Conservation (phyloP, 495 filamentous ascomycete species). For the Penicillium argentinense region DNA sequence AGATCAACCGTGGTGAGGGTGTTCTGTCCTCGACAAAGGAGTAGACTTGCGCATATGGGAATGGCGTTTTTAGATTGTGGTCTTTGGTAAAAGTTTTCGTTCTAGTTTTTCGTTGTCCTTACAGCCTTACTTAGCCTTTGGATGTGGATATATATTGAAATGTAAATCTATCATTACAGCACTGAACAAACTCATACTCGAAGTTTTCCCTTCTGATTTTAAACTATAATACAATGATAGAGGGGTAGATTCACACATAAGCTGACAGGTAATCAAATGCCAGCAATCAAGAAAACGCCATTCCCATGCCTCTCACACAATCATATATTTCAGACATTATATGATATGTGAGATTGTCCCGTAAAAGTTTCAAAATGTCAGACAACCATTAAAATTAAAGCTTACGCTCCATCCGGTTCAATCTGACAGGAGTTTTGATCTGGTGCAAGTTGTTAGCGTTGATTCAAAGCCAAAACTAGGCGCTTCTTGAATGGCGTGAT, state of each 20-base stretch:
- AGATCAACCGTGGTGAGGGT: slow-evolving; percentile 73
- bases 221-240: slow-evolving; percentile 35
- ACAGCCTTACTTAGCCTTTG: slow-evolving; percentile 5
- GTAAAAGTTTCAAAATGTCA: slow-evolving; percentile 15
- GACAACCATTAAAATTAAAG: slow-evolving; percentile 34
- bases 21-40: slow-evolving; percentile 40
- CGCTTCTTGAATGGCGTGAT: too few species aligned
- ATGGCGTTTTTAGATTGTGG: slow-evolving; percentile 34
- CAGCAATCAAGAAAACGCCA: slow-evolving; percentile 41
- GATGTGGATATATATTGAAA: slow-evolving; percentile 5
- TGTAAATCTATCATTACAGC: slow-evolving; percentile 5
- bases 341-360: slow-evolving; percentile 27
- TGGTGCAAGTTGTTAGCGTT: slow-evolving; percentile 27
- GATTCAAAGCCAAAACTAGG: not conserved
- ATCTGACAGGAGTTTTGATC: slow-evolving; percentile 71
- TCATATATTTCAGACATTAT: too few species aligned
- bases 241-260: slow-evolving; percentile 20
- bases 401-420: slow-evolving; percentile 76
- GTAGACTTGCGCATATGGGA: slow-evolving; percentile 34
- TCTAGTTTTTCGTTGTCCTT: slow-evolving; percentile 14
- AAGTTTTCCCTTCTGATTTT: slow-evolving; percentile 4
- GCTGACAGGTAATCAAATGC: slow-evolving; percentile 19
- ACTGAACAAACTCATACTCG: too few species aligned
- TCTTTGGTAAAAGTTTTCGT: slow-evolving; percentile 35
- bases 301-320: slow-evolving; percentile 36